Evolutionary conservation across 192 early-diverging fungal species (phyloP).

Genomic region (Backusella psychrophila): DNA sequence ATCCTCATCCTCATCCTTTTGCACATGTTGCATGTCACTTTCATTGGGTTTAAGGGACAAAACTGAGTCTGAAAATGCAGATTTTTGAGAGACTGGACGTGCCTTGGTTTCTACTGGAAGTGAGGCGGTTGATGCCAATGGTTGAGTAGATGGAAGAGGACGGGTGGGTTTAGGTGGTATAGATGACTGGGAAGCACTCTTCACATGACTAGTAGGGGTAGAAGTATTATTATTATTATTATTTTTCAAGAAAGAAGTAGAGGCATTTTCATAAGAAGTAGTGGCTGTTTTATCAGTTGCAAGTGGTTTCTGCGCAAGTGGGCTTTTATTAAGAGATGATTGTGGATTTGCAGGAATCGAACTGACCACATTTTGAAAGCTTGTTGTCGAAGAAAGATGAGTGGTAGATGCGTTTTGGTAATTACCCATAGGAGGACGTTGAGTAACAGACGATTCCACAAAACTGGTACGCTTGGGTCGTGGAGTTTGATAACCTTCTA

Average conservation of each 20-base stretch:
- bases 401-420: not conserved
- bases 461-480: not conserved
- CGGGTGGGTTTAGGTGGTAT: not conserved
- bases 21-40: not conserved
- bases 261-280: not conserved
- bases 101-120: not conserved
- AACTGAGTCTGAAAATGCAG: slow-evolving; percentile 8
- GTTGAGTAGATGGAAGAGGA: not conserved
- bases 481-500: not conserved
- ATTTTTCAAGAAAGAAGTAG: too few relatives aligned
- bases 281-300: not conserved
- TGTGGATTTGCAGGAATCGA: not conserved
- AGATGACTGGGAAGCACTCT: not conserved
- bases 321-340: not conserved
- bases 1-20: slow-evolving; percentile 4
- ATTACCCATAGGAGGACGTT: not conserved
- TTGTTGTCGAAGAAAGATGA: not conserved
- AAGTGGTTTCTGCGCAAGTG: not conserved
- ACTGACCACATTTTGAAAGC: not conserved
- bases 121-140: not conserved
- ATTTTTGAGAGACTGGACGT: not conserved
- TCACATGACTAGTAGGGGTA: not conserved
- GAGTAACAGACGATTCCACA: not conserved
- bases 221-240: not conserved
- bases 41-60: slow-evolving; percentile 10